Percentiles rank a stretch among this genome's conserved stretches.
Conservation (phyloP, 2,329 filamentous ascomycete genomes). For the Capronia americana region DNA sequence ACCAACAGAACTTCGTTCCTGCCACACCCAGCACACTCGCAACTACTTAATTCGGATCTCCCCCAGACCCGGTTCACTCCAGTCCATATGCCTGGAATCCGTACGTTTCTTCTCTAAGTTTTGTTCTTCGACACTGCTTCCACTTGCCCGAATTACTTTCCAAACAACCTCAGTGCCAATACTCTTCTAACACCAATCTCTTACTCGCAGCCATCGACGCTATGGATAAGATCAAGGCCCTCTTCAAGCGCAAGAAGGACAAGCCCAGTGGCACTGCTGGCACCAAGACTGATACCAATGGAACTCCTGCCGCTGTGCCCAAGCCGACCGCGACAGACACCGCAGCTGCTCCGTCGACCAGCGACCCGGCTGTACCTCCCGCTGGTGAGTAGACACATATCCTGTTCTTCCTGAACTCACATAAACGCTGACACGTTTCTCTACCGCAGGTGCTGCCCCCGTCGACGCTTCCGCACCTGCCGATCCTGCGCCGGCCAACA, state of each 20-base stretch:
- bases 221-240: slow-evolving; percentile 41
- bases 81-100: slow-evolving; percentile 38
- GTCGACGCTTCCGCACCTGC: slow-evolving; percentile 28
- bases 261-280: slow-evolving; percentile 25
- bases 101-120: slow-evolving; percentile 34
- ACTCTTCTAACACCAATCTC: slow-evolving; percentile 24
- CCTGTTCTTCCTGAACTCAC: not conserved
- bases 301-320: slow-evolving; percentile 25
- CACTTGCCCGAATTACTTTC: slow-evolving; percentile 10
- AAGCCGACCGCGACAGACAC: slow-evolving; percentile 34
- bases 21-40: slow-evolving; percentile 14
- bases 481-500: slow-evolving; percentile 30
- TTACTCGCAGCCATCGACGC: slow-evolving; percentile 35
- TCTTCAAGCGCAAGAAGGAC: slow-evolving; percentile 39
- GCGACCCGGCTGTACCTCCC: slow-evolving; percentile 32
- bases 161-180: slow-evolving; percentile 9
- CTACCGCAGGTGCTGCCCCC: slow-evolving; percentile 31
- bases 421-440: slow-evolving; percentile 3
- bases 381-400: slow-evolving; percentile 31
- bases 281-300: slow-evolving; percentile 32
- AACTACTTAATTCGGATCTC: slow-evolving; percentile 30
- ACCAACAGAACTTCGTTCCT: slow-evolving; percentile 12
- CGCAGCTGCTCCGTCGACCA: slow-evolving; percentile 32
- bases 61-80: slow-evolving; percentile 16
- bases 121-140: slow-evolving; percentile 9